Conservation (phyloP, 345 rosid genomes). For the Aurinia saxatilis region DNA sequence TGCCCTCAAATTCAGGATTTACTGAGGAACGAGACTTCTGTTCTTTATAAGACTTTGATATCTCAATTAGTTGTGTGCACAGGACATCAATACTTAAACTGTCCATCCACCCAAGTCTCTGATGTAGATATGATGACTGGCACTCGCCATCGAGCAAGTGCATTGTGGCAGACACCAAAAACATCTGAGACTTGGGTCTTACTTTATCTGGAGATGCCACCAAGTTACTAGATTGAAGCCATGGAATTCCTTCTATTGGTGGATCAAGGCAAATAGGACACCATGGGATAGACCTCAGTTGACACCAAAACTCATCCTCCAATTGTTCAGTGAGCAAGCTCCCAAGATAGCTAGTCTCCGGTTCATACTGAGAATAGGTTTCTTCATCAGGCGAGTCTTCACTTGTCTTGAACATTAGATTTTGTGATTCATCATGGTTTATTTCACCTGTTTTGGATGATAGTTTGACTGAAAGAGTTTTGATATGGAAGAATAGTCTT, state of each 20-base stretch:
- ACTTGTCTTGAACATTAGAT: slow-evolving; percentile 17
- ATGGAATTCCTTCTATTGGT: slow-evolving; percentile 71
- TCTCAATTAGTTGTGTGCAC: slow-evolving; percentile 58
- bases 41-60: slow-evolving; percentile 59
- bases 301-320: slow-evolving; percentile 87
- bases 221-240: slow-evolving; percentile 54
- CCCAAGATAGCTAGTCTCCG: slow-evolving; percentile 37
- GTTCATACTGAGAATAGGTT: slow-evolving; percentile 28
- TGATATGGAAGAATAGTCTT: slow-evolving; percentile 48
- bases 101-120: slow-evolving; percentile 85
- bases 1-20: slow-evolving; percentile 46
- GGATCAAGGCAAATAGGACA: slow-evolving; percentile 74
- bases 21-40: slow-evolving; percentile 41
- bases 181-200: slow-evolving; percentile 84
- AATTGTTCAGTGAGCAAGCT: slow-evolving; percentile 44
- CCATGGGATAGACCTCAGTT: slow-evolving; percentile 69
- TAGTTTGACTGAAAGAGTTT: slow-evolving; percentile 54
- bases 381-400: slow-evolving; percentile 30
- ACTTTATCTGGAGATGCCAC: slow-evolving; percentile 67
- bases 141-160: slow-evolving; percentile 73
- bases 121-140: slow-evolving; percentile 47
- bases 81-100: slow-evolving; percentile 43
- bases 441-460: slow-evolving; percentile 34
- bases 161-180: slow-evolving; percentile 67
- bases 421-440: slow-evolving; percentile 29